phyloP scores from a whole-genome alignment of 306 rosid species.

The Quercus aquifolioides region DNA sequence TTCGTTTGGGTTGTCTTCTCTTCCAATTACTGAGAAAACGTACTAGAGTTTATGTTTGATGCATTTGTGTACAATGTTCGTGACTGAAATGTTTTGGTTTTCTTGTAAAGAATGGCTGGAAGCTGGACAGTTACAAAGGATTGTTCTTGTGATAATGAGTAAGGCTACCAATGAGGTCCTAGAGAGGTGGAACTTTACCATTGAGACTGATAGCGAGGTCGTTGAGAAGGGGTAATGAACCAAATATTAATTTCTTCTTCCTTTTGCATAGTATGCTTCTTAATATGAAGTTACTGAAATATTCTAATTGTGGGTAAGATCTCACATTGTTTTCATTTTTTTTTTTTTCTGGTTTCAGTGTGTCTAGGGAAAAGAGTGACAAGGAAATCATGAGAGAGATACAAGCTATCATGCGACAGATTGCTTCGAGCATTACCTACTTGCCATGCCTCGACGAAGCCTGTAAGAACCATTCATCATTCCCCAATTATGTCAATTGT shows the following conservation, averaged over 20 bases:
- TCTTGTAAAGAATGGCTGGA: conserved; percentile 86
- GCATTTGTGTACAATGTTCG: background rate
- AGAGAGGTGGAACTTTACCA: conserved; percentile 98
- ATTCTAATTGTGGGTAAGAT: too few species aligned
- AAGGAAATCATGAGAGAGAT: conserved; percentile 99
- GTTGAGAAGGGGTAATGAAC: conserved; percentile 71
- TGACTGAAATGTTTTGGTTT: conserved; percentile 1
- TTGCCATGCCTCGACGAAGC: conserved; percentile 96
- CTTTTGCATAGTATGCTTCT: background rate
- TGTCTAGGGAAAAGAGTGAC: conserved; percentile 93
- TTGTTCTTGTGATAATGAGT: conserved; percentile 85
- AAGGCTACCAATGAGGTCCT: conserved; percentile 77
- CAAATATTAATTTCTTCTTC: background rate
- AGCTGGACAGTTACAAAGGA: conserved; percentile 93
- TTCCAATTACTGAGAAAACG: background rate
- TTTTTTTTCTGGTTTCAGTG: conserved; percentile 30
- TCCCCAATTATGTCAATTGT: background rate
- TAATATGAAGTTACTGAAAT: background rate
- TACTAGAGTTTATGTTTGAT: background rate
- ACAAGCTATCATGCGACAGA: conserved; percentile 98
- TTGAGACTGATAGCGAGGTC: conserved; percentile 82
- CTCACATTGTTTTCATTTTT: background rate
- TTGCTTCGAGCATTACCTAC: conserved; percentile 97
- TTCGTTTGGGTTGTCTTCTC: background rate
- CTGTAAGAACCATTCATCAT: conserved; percentile 39